These are phyloP conservation scores for Pestalotiopsis sp. DNA, from an alignment of 2,329 filamentous ascomycete species.

Conservation along the genomic window DNA sequence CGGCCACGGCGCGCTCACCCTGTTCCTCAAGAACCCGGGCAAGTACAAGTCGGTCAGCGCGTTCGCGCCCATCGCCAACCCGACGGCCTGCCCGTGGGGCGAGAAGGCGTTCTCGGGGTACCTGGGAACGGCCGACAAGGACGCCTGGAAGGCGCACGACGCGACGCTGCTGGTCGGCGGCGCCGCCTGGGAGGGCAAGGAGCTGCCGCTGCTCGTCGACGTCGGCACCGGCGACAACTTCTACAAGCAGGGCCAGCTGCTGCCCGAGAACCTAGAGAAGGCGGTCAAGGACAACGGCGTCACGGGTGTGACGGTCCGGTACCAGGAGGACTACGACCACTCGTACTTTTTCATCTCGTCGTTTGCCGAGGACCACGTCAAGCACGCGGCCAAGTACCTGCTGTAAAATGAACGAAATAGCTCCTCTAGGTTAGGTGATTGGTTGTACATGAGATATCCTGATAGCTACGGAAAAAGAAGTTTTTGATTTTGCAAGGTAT, in stretches of 20 bases:
- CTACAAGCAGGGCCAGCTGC: constrained; percentile 89
- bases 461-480: background rate
- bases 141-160: constrained; percentile 86
- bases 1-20: constrained; percentile 89
- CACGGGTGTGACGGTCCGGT: constrained; percentile 74
- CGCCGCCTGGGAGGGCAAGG: constrained; percentile 61
- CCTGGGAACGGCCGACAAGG: constrained; percentile 72
- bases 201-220: constrained; percentile 81
- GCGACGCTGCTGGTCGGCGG: constrained; percentile 80
- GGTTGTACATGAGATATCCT: background rate
- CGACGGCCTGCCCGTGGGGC: constrained; percentile 85
- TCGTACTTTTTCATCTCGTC: constrained; percentile 96
- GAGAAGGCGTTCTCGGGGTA: constrained; percentile 95
- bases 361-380: constrained; percentile 88
- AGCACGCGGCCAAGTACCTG: constrained; percentile 87
- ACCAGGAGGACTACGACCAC: constrained; percentile 93
- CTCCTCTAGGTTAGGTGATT: background rate
- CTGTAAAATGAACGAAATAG: constrained; percentile 39
- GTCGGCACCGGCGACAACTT: constrained; percentile 95
- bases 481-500: background rate
- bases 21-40: constrained; percentile 90
- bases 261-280: constrained; percentile 89
- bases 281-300: constrained; percentile 78
- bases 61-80: constrained; percentile 90
- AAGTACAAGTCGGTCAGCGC: constrained; percentile 88